A percentile compares a stretch with the other conserved stretches of the same genome.
These are phyloP conservation scores for Vaccinium darrowii DNA, from an alignment of 148 eudicot genomes.

Conservation along the genomic window DNA sequence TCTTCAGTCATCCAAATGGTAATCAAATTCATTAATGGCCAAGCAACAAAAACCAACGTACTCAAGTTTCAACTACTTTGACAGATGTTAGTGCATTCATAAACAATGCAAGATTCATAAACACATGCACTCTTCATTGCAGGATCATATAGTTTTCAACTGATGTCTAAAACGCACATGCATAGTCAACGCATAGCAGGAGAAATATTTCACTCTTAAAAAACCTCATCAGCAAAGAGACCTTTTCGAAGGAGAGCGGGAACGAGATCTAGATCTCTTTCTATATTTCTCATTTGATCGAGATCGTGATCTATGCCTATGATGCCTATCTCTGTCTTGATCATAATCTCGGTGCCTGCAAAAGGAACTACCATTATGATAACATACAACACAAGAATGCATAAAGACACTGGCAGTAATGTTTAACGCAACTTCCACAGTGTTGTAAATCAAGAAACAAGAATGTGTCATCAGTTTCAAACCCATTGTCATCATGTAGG, in stretches of 20 bases:
- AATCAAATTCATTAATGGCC: background rate
- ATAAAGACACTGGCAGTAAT: background rate
- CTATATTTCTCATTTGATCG: slow-evolving; percentile 37
- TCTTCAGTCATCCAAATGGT: background rate
- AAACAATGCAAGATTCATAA: background rate
- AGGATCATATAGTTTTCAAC: background rate
- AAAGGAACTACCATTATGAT: slow-evolving; percentile 1
- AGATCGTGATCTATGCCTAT: slow-evolving; percentile 57
- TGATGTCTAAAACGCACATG: background rate
- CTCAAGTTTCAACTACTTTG: background rate
- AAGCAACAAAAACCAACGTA: background rate
- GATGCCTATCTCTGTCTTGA: slow-evolving; percentile 50
- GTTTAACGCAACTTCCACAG: background rate
- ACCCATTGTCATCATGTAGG: background rate
- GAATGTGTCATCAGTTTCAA: background rate
- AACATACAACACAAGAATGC: background rate
- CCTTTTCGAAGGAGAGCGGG: slow-evolving; percentile 42
- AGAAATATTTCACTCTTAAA: background rate
- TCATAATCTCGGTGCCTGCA: slow-evolving; percentile 51
- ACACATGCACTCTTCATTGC: background rate
- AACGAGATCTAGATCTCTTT: slow-evolving; percentile 42
- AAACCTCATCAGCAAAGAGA: slow-evolving; percentile 6
- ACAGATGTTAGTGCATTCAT: background rate
- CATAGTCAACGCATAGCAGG: background rate
- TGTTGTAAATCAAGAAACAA: slow-evolving; percentile 4